Evolutionary conservation across 2,329 filamentous ascomycete genomes (phyloP), one percentile per base, ranked within the genome.

Genomic region (Phyllachora maydis): DNA sequence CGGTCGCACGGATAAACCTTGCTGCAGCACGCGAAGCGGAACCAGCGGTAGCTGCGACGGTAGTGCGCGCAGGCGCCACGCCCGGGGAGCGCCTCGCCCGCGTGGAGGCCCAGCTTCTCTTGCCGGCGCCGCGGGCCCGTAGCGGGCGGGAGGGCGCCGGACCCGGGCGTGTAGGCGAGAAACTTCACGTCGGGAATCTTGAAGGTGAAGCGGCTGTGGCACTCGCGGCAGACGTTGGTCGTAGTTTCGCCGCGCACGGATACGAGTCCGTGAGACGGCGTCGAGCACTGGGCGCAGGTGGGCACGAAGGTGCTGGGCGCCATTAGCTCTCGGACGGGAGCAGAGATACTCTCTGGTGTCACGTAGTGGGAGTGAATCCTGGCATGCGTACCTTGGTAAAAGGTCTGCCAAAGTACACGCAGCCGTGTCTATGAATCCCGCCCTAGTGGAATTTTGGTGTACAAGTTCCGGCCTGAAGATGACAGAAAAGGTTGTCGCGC

Each of bases 141-240:
- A 1, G 42, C 33, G 3, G 36, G 33, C 4, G 36, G 33, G 1
- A 34, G 28, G 21, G 16, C 35, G 3, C 52, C 46, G n/a, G 52
- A 45, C 14, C 59, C 59, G 11, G 57, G 54, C 5, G 69, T 67
- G 35, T 83, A 67, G 32, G 68, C 58, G 16, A 85, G 57, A 46
- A 90, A 82, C 40, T 75, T 78, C 31, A 82, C 63, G 30, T 81
- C 69, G 13, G 74, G 73, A 22, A 88, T 65, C 41, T 69, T 71
- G 47, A 88, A 78, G 10, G 65, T 74, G 61, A 88, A 83, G 41
- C 72, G 74, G 25, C 59, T 56, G 51, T 88, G 78, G 42, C 79
- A 90, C 36, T 74, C 64, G 23, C 78, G 66, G 47, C 79, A 90
- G 18, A 79, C 61, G 28, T 79, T 76, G 37, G 68, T 70, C 12